Percentiles rank a stretch among this genome's conserved stretches.
These are phyloP conservation scores for Colletotrichum falcatum DNA, from an alignment of 2,329 filamentous ascomycete species.

Conservation along the genomic window DNA sequence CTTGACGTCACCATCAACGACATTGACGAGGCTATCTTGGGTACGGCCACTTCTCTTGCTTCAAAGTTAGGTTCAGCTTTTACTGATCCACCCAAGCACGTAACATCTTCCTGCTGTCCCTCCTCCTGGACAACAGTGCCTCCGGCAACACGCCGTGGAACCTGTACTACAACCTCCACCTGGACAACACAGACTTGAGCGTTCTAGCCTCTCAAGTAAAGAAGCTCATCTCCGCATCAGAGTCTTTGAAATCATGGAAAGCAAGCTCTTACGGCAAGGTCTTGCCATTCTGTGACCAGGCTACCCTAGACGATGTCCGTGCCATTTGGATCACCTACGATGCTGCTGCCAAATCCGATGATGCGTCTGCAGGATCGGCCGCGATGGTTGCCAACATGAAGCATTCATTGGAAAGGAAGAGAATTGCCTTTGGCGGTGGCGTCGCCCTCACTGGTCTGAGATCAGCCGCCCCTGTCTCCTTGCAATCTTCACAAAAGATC, in stretches of 20 bases:
- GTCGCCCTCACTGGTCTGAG: conserved; percentile 50
- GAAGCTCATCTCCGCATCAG: conserved; percentile 55
- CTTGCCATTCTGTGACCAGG: conserved; percentile 62
- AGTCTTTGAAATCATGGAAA: conserved; percentile 58
- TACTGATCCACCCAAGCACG: conserved; percentile 56
- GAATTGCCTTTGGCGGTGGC: conserved; percentile 34
- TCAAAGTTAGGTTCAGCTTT: neutral
- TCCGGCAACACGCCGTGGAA: conserved; percentile 58
- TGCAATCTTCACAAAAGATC: conserved; percentile 45
- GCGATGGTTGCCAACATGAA: conserved; percentile 23
- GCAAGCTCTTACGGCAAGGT: conserved; percentile 55
- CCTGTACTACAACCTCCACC: conserved; percentile 65
- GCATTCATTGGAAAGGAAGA: conserved; percentile 9
- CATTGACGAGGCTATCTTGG: conserved; percentile 60
- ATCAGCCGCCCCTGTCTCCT: conserved; percentile 53
- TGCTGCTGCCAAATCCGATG: conserved; percentile 8
- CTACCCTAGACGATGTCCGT: conserved; percentile 53
- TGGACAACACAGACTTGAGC: conserved; percentile 53
- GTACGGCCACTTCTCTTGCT: conserved; percentile 49
- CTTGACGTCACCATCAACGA: conserved; percentile 71
- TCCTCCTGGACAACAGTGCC: conserved; percentile 57
- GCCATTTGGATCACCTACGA: conserved; percentile 31
- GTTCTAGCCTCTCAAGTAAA: conserved; percentile 49
- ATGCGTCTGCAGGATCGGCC: conserved; percentile 1
- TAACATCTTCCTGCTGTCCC: conserved; percentile 64